Conservation (phyloP, 108 stramenopile genomes). For the Mediolabrus comicus region DNA sequence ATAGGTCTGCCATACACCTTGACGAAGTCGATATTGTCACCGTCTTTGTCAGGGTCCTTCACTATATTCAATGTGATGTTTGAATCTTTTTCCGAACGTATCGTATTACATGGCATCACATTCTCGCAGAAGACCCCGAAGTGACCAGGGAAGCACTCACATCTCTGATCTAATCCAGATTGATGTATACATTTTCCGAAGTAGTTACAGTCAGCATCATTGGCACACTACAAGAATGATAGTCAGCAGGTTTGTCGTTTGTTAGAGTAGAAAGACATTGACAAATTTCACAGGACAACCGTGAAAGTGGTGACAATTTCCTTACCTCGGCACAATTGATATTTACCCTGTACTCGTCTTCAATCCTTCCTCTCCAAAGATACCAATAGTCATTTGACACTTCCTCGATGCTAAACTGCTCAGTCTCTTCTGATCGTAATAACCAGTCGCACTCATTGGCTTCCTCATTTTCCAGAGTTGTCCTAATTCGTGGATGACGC, state of each 20-base stretch:
- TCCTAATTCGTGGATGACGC: background rate
- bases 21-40: slow-evolving; percentile 14
- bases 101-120: slow-evolving; percentile 10
- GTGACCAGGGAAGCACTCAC: background rate
- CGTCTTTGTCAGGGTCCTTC: slow-evolving; percentile 4
- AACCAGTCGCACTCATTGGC: background rate
- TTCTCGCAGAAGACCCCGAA: slow-evolving; percentile 16
- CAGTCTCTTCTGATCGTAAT: background rate
- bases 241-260: no score
- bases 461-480: background rate
- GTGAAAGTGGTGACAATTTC: no score
- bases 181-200: slow-evolving; percentile 8
- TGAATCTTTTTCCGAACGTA: slow-evolving; percentile 22
- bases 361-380: background rate
- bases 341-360: background rate
- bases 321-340: background rate
- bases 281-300: no score
- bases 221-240: background rate
- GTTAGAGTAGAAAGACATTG: no score
- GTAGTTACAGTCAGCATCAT: slow-evolving; percentile 21
- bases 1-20: slow-evolving; percentile 29
- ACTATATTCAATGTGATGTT: slow-evolving; percentile 18
- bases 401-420: background rate
- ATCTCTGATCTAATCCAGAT: background rate
- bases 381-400: background rate